Percentiles rank a stretch among this genome's conserved stretches.
Evolutionary conservation across 2,329 filamentous ascomycete species (phyloP).

Genomic region (Colletotrichum paranaense): DNA sequence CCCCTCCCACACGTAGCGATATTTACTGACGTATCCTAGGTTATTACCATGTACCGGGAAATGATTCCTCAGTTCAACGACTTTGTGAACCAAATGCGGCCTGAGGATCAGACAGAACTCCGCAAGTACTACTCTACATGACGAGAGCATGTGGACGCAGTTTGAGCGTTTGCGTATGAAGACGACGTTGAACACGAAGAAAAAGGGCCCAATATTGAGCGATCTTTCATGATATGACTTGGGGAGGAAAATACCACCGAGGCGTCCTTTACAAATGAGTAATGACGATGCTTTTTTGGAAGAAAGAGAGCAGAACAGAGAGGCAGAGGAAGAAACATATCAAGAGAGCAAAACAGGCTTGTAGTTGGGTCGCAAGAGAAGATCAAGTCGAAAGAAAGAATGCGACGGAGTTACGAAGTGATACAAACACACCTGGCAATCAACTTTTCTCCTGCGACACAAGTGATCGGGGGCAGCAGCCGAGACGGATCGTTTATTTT

Average conservation of each 20-base stretch:
- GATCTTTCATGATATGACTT: slow-evolving; percentile 28
- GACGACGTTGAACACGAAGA: slow-evolving; percentile 19
- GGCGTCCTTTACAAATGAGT: slow-evolving; percentile 32
- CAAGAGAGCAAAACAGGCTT: slow-evolving; percentile 30
- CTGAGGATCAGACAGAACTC: slow-evolving; percentile 62
- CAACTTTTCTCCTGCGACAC: slow-evolving; percentile 4
- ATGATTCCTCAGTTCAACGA: slow-evolving; percentile 70
- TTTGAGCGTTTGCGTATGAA: neutral
- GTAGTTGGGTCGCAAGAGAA: slow-evolving; percentile 29
- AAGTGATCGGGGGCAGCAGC: slow-evolving; percentile 17
- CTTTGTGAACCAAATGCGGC: slow-evolving; percentile 63
- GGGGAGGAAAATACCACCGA: slow-evolving; percentile 35
- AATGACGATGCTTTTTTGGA: slow-evolving; percentile 25
- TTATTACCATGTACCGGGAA: slow-evolving; percentile 65
- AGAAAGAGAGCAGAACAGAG: slow-evolving; percentile 10
- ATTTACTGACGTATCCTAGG: slow-evolving; percentile 47
- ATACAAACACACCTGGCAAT: slow-evolving; percentile 4
- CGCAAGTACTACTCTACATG: slow-evolving; percentile 55
- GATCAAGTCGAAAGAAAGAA: slow-evolving; percentile 26
- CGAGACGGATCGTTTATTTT: neutral
- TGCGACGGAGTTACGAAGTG: slow-evolving; percentile 23
- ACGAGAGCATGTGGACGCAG: neutral
- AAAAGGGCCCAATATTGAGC: slow-evolving; percentile 9
- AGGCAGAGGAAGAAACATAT: slow-evolving; percentile 26
- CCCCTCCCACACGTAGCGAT: slow-evolving; percentile 27